Base-by-base conservation (phyloP, 2,329 filamentous ascomycete genomes). In the Aspergillus aculeatus region DNA sequence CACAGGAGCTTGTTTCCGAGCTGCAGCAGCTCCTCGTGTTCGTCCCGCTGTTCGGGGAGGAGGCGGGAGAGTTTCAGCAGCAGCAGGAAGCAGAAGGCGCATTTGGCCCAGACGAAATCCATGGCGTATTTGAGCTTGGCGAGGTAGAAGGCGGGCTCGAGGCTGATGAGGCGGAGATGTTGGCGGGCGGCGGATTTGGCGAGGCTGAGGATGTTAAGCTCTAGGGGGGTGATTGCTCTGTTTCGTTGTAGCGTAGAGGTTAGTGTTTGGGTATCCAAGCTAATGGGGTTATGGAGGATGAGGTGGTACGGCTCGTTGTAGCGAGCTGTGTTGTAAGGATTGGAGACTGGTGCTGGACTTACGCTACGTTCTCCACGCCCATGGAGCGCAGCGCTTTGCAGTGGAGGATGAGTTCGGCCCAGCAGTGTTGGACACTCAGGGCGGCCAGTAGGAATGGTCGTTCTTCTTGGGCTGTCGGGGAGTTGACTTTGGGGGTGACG, bases 71-170 rank as follows among this genome's bases (percentile, higher is more conserved):
- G 73, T 58, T 83, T 83, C 2, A 85, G 76, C 1, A 84, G 76
- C 1, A 86, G 73, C 2, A 85, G 71, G 49, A 84, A 82, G n/a
- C 81, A 84, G 61, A 84, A 85, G 0, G 82, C 82, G 54, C 81
- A 82, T 66, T 85, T 85, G 0, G 82, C 83, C 82, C 83, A 84
- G 21, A 85, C 82, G 60, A 84, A 85, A 57, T 84, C 82, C 77
- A 84, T 83, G 0, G 82, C 82, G 63, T 81, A 84, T 31, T 77
- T 78, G 35, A 85, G 77, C 16, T 80, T 81, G 14, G 74, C 77
- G 9, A 85, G 77, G 63, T 85, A 85, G 2, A 73, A 66, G 14
- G 76, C 69, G 49, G 79, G 75, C 50, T 80, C 73, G n/a, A 72
- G 64, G 38, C 83, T 75, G 35, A 84, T 78, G 19, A 81, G 77